A percentile compares a stretch with the other conserved stretches of the same genome.
These are phyloP conservation scores for Chlorella vulgaris DNA, from an alignment of 139 green algal species.

Conservation along the genomic window DNA sequence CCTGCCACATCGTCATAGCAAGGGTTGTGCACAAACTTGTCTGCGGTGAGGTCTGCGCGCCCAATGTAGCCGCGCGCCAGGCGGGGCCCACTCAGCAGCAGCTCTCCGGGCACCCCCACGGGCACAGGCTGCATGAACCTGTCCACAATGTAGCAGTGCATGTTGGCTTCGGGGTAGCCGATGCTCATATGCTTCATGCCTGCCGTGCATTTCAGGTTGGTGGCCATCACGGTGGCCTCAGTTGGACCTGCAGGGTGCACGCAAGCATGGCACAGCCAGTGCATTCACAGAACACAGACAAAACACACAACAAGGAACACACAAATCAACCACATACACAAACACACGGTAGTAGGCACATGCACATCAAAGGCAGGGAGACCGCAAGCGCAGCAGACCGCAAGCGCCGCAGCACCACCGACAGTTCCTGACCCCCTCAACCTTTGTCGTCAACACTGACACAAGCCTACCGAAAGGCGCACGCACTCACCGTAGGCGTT, in stretches of 20 bases:
- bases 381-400: too few species aligned
- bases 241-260: slow-evolving; percentile 35
- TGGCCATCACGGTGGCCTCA: not conserved
- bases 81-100: slow-evolving; percentile 50
- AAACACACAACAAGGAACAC: too few species aligned
- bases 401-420: too few species aligned
- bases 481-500: slow-evolving; percentile 41
- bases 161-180: not conserved
- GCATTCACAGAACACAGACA: too few species aligned
- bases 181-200: not conserved
- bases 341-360: slow-evolving; percentile 1
- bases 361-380: too few species aligned
- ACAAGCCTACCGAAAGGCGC: not conserved
- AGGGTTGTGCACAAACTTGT: slow-evolving; percentile 58
- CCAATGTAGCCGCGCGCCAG: slow-evolving; percentile 53
- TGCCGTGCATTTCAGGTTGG: not conserved
- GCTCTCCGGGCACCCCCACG: slow-evolving; percentile 55
- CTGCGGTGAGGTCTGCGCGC: slow-evolving; percentile 42
- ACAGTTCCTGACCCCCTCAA: too few species aligned
- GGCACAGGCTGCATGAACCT: not conserved
- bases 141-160: not conserved
- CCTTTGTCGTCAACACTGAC: not conserved
- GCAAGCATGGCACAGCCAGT: too few species aligned
- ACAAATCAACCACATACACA: not conserved
- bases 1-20: slow-evolving; percentile 16